Percentiles rank a stretch among this genome's conserved stretches.
Evolutionary conservation across 2,329 filamentous ascomycete genomes (phyloP).

Genomic region (Mollisia scopiformis): DNA sequence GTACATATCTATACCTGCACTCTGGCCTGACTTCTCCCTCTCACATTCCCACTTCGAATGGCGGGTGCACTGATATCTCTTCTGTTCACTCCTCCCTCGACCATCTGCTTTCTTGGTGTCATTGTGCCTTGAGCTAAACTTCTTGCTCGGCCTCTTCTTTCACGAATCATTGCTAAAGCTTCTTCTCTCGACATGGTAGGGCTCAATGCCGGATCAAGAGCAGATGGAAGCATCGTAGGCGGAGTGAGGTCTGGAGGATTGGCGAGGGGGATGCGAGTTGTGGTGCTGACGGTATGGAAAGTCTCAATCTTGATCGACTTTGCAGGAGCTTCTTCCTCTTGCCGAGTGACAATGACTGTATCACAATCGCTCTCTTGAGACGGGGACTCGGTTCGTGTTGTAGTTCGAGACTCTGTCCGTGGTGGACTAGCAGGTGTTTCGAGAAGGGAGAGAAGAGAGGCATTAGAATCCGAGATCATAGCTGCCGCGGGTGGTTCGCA

Average conservation of each 20-base stretch:
- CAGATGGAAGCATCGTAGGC: conserved; percentile 18
- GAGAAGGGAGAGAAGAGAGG: conserved; percentile 63
- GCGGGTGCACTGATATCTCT: conserved; percentile 37
- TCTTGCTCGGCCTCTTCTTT: conserved; percentile 70
- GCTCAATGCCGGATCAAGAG: conserved; percentile 55
- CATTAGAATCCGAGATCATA: conserved; percentile 54
- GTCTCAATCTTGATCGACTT: conserved; percentile 23
- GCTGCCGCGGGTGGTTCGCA: conserved; percentile 65
- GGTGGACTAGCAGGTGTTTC: conserved; percentile 49
- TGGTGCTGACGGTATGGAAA: conserved; percentile 38
- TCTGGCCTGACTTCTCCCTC: conserved; percentile 28
- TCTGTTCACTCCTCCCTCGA: conserved; percentile 28
- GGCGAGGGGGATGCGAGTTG: conserved; percentile 36
- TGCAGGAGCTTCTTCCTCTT: conserved; percentile 16
- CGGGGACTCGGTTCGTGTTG: conserved; percentile 3
- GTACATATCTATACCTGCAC: conserved; percentile 3
- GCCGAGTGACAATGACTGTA: conserved; percentile 30
- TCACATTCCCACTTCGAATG: conserved; percentile 27
- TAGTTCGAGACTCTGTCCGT: conserved; percentile 28
- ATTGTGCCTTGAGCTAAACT: conserved; percentile 66
- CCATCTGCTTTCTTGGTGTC: conserved; percentile 55
- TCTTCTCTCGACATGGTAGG: conserved; percentile 73
- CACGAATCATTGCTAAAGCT: conserved; percentile 74
- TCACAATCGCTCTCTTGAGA: conserved; percentile 31
- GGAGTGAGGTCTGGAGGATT: conserved; percentile 30